Conservation (phyloP, 202 grass and related monocot genomes). For the Sporobolus alterniflorus region DNA sequence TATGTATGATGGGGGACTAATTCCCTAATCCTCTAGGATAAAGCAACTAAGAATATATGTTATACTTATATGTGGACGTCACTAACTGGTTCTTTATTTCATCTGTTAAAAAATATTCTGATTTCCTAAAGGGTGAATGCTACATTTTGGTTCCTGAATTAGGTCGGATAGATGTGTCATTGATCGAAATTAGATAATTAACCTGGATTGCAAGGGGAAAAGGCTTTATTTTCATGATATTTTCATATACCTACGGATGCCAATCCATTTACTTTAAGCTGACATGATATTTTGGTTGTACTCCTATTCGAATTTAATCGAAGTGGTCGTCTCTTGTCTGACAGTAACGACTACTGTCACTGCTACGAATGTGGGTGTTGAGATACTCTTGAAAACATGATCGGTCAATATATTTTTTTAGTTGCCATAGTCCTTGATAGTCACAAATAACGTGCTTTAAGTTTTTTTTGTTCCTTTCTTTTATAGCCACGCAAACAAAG, state of each 20-base stretch:
- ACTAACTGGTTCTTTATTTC: slow-evolving; percentile 2
- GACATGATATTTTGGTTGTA: not conserved
- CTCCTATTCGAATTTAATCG: not conserved
- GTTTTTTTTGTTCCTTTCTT: not conserved
- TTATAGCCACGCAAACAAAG: too few relatives aligned
- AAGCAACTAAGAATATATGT: slow-evolving; percentile 20
- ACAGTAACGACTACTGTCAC: not conserved
- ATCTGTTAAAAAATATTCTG: slow-evolving; percentile 21
- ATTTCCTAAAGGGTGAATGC: not conserved
- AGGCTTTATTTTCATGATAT: not conserved
- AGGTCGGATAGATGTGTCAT: not conserved
- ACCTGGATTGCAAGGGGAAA: not conserved
- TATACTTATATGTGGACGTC: slow-evolving; percentile 32
- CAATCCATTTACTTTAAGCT: slow-evolving; percentile 9
- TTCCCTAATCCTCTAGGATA: slow-evolving; percentile 42
- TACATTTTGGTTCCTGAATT: slow-evolving; percentile 24
- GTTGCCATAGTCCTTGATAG: not conserved
- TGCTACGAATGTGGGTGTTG: not conserved
- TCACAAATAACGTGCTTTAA: not conserved
- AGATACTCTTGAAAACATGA: not conserved
- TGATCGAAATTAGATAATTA: slow-evolving; percentile 1
- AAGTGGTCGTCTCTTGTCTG: not conserved
- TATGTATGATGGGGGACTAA: slow-evolving; percentile 24
- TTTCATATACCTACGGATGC: not conserved
- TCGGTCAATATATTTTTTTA: not conserved